Evolutionary conservation across 306 rosid species (phyloP).

Genomic region (Fragaria nilgerrensis): DNA sequence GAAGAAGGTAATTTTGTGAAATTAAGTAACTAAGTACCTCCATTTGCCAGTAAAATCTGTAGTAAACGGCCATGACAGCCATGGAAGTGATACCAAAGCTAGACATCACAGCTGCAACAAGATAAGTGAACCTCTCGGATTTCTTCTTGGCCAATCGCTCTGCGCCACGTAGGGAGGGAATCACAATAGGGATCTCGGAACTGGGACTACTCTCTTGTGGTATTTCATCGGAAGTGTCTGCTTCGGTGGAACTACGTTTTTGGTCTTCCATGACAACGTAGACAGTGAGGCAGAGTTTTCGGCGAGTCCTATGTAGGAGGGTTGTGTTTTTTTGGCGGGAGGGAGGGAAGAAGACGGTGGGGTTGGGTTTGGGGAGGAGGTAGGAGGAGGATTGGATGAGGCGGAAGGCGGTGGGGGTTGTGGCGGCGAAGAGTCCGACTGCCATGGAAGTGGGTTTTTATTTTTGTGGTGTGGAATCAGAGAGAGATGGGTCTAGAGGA

Average conservation of each 20-base stretch:
- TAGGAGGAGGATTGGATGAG: conserved; percentile 31
- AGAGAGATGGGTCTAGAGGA: neutral
- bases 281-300: conserved; percentile 45
- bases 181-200: conserved; percentile 30
- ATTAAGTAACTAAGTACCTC: conserved; percentile 44
- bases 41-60: conserved; percentile 93
- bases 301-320: conserved; percentile 26
- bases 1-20: no score
- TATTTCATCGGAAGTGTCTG: conserved; percentile 27
- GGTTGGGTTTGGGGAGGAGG: conserved; percentile 32
- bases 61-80: conserved; percentile 85
- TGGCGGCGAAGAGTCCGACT: conserved; percentile 59
- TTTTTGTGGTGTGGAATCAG: conserved; percentile 1
- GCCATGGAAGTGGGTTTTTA: conserved; percentile 50
- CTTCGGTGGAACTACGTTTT: conserved; percentile 28
- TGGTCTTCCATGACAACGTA: conserved; percentile 69
- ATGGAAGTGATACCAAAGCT: conserved; percentile 81
- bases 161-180: conserved; percentile 35
- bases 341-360: conserved; percentile 37
- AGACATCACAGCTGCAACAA: conserved; percentile 85
- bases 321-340: conserved; percentile 16
- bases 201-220: neutral
- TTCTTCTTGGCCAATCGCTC: conserved; percentile 65
- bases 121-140: conserved; percentile 78
- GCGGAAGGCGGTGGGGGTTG: conserved; percentile 48